Evolutionary conservation across 306 rosid genomes (phyloP), one percentile per base, ranked within the genome.

Genomic region (Coriaria nepalensis): DNA sequence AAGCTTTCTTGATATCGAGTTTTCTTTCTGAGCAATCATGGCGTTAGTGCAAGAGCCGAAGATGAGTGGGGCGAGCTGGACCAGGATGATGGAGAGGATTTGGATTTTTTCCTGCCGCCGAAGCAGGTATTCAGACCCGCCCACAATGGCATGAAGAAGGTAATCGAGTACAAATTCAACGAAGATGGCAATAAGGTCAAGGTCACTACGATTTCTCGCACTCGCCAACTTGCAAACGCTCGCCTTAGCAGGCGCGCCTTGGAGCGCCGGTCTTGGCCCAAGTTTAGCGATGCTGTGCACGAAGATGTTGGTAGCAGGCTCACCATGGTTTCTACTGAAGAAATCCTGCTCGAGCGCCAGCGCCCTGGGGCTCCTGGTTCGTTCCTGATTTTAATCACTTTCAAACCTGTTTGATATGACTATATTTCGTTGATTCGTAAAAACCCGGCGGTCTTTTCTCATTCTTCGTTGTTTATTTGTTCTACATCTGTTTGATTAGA

Each of bases 301-400:
- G 29, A 20, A 20, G 29, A 20, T 20, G 29, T 20, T 3, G 29
- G 29, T 20, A 20, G 29, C 1, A 20, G 29, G 29, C 29, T 20
- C 29, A 20, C 29, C 29, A 20, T 20, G 29, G 79, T 88, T 34
- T 88, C 97, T 64, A 88, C 97, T 0, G 97, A 88, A 49, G 97
- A 88, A 75, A 84, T 88, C 60, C 49, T 78, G 43, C 82, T 88
- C 5, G 95, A 88, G 70, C 93, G n/a, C n/a, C n/a, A n/a, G n/a
- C n/a, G 93, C 13, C 88, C 97, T 40, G 77, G 79, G 70, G 84
- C 95, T 47, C 93, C 73, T 0, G 96, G 96, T 87, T 42, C 6
- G 55, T 49, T 37, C 12, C 43, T 48, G 32, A 2, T 38, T 10
- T 11, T 37, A 14, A 4, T 55, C 11, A 33, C 29, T 10, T 47